Base-by-base conservation (phyloP, 495 filamentous ascomycete species). In the Penicillium canariense region DNA sequence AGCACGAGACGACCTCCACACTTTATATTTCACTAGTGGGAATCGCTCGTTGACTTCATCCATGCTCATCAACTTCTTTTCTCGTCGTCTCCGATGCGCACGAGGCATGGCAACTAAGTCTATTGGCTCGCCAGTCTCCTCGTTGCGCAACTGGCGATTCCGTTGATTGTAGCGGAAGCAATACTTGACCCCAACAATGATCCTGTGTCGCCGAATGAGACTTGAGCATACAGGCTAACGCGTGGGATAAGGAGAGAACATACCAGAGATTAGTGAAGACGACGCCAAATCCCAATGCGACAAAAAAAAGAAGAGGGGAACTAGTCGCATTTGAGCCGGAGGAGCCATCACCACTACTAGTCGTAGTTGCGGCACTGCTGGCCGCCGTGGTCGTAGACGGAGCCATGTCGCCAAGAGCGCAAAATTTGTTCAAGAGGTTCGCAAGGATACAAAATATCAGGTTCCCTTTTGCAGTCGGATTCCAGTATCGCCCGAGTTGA, bases 201-300 rank as follows among this genome's bases (percentile, higher is more conserved):
- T 98, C 94, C 94, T 97, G 62, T 18, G 38, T 36, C 31, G n/a
- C 31, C 11, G 43, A 11, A 34, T 62, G 46, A 61, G 47, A 50
- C 52, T 27, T n/a, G 12, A 42, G 20, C 10, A 18, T 23, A 25
- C 9, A 14, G 27, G 14, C 28, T 7, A 4, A 10, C 18, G 15
- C 17, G 32, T 27, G 23, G 20, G 25, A 17, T 23, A 26, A 38
- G 11, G 32, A 42, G n/a, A 28, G 26, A 11, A 67, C 75, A 56
- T 81, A 97, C 94, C 94, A 99, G 74, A 99, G 72, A 71, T 97
- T 99, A 31, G 94, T 99, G 66, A 99, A 99, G 18, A 99, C 94
- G 22, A 99, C 95, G 52, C 94, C 94, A 67, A 99, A 99, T 6
- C 94, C 94, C 48, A 99, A 77, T 9, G 95, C 94, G 26, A 98